Conservation (phyloP, 176 grass and related monocot species). For the Olyra latifolia region DNA sequence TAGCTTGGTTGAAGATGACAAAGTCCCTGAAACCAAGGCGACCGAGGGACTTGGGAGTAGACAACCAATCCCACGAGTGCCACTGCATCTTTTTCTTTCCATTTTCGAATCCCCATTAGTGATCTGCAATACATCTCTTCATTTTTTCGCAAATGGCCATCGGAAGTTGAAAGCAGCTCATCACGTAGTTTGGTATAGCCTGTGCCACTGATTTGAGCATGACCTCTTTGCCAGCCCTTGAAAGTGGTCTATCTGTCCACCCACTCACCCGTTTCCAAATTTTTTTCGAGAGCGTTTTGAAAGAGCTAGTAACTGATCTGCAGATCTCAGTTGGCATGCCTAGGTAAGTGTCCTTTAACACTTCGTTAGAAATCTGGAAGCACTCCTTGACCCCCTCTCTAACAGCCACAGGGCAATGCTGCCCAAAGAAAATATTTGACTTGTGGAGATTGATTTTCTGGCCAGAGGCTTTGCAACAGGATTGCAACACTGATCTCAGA, state of each 20-base stretch:
- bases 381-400: no score
- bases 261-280: background rate
- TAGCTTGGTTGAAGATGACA: background rate
- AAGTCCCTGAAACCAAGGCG: background rate
- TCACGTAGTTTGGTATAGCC: background rate
- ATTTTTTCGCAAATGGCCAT: no score
- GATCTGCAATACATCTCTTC: background rate
- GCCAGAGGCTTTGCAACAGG: no score
- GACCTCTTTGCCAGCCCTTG: background rate
- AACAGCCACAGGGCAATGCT: no score
- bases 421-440: no score
- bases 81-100: background rate
- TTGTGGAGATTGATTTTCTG: no score
- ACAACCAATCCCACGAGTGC: background rate
- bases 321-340: background rate
- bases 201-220: background rate
- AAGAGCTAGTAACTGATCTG: fast-evolving
- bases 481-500: no score
- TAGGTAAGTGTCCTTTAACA: background rate
- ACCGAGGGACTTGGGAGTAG: background rate
- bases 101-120: background rate
- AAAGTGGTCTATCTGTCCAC: no score
- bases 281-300: background rate
- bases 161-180: background rate
- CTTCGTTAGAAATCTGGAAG: background rate